Conservation (phyloP, 2,329 filamentous ascomycete species). For the Aspergillus calidoustus region DNA sequence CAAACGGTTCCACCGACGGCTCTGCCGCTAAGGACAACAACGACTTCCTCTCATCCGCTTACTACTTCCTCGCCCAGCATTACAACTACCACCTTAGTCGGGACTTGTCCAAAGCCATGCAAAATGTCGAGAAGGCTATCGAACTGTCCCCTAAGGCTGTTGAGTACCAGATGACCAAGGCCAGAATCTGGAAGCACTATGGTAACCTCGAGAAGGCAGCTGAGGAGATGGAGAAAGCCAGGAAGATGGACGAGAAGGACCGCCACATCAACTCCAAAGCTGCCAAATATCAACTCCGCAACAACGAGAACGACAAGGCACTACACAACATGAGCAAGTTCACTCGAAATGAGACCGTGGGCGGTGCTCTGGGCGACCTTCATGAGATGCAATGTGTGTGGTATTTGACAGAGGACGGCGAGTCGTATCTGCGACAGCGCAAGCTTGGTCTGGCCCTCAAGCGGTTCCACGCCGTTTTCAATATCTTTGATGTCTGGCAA, state of each 20-base stretch:
- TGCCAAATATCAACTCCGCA: conserved; percentile 93
- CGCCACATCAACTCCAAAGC: conserved; percentile 98
- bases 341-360: conserved; percentile 85
- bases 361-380: conserved; percentile 86
- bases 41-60: conserved; percentile 73
- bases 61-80: conserved; percentile 95
- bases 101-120: conserved; percentile 77
- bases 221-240: conserved; percentile 84
- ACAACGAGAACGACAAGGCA: conserved; percentile 85
- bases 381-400: conserved; percentile 99
- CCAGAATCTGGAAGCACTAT: conserved; percentile 89
- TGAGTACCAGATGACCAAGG: conserved; percentile 94
- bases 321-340: conserved; percentile 91
- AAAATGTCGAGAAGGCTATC: conserved; percentile 83
- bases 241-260: conserved; percentile 84
- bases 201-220: conserved; percentile 80
- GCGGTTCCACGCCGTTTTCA: conserved; percentile 83
- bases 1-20: conserved; percentile 55
- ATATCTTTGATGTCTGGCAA: conserved; percentile 96
- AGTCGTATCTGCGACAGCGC: conserved; percentile 80
- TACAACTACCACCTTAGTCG: conserved; percentile 92
- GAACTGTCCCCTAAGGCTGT: conserved; percentile 78
- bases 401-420: conserved; percentile 94
- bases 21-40: conserved; percentile 57
- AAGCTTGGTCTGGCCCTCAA: conserved; percentile 88